These are phyloP conservation scores for Funneliformis caledonium DNA, from an alignment of 371 early-diverging fungal genomes.

Conservation along the genomic window DNA sequence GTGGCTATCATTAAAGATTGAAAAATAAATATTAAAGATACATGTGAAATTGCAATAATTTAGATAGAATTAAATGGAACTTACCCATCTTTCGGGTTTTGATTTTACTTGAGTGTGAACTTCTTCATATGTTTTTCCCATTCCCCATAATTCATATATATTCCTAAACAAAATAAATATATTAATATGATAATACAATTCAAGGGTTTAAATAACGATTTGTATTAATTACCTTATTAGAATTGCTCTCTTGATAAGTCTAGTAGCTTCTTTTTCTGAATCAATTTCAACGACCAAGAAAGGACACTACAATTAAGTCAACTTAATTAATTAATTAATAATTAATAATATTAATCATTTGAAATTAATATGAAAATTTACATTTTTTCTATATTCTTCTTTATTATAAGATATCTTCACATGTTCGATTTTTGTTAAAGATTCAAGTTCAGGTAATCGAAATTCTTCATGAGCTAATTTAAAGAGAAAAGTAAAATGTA, in stretches of 20 bases:
- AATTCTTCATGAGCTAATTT: constrained; percentile 66
- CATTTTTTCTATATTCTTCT: constrained; percentile 58
- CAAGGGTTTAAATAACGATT: not conserved
- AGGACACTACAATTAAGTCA: constrained; percentile 61
- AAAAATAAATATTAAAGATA: constrained; percentile 6
- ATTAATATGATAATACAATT: not conserved
- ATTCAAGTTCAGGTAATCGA: constrained; percentile 79
- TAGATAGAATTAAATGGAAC: constrained; percentile 14
- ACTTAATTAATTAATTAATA: not conserved
- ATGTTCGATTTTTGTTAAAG: constrained; percentile 76
- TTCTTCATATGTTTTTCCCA: constrained; percentile 64
- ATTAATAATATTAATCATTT: not conserved
- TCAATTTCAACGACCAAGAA: constrained; percentile 79
- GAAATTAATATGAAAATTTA: constrained; percentile 41
- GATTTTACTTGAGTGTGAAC: constrained; percentile 65
- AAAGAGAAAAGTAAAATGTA: too few species aligned
- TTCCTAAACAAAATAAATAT: constrained; percentile 51
- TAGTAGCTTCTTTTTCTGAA: constrained; percentile 69
- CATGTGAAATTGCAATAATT: not conserved
- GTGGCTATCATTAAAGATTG: constrained; percentile 45
- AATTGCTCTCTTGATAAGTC: constrained; percentile 83
- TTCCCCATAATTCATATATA: constrained; percentile 82
- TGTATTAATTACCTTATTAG: constrained; percentile 70
- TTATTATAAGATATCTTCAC: constrained; percentile 62
- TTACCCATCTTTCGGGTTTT: constrained; percentile 64